A percentile compares a stretch with the other conserved stretches of the same genome.
These are phyloP conservation scores for Hyaloscypha variabilis DNA, from an alignment of 495 filamentous ascomycete species.

Conservation along the genomic window DNA sequence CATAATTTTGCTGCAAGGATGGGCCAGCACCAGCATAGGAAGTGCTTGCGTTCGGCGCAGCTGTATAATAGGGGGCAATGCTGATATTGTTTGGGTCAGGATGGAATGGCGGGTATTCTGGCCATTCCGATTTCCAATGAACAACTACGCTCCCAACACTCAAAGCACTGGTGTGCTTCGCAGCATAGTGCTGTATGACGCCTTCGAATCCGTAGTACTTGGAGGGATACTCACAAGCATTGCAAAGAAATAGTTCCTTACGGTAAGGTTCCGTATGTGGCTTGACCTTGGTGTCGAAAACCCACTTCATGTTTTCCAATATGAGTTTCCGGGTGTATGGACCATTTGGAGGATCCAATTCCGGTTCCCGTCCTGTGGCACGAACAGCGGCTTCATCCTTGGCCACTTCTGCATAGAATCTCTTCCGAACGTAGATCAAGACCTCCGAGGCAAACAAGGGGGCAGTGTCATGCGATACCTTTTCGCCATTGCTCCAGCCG, in stretches of 20 bases:
- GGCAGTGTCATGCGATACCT: constrained; percentile 59
- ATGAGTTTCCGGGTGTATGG: constrained; percentile 61
- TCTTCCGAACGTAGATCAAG: constrained; percentile 60
- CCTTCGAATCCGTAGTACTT: constrained; percentile 75
- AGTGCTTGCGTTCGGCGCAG: constrained; percentile 24
- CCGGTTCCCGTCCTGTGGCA: constrained; percentile 43
- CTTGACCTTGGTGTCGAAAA: constrained; percentile 76
- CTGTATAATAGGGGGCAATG: constrained; percentile 21
- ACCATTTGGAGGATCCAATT: constrained; percentile 50
- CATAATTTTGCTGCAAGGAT: constrained; percentile 25
- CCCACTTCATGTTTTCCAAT: constrained; percentile 84
- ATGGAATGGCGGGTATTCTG: constrained; percentile 69
- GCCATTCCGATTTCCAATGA: constrained; percentile 81
- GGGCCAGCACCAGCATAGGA: constrained; percentile 22
- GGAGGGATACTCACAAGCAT: constrained; percentile 60
- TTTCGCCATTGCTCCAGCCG: constrained; percentile 57
- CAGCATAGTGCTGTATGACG: constrained; percentile 78
- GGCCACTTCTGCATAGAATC: constrained; percentile 61
- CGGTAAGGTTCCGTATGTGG: constrained; percentile 59
- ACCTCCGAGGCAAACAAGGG: constrained; percentile 68
- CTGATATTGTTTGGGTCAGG: constrained; percentile 45
- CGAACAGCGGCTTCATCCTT: constrained; percentile 47
- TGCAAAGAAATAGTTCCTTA: constrained; percentile 77
- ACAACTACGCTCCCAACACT: constrained; percentile 70
- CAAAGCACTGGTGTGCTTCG: constrained; percentile 72